Conservation (phyloP, 305 asterid species). For the Fraxinus latifolia region DNA sequence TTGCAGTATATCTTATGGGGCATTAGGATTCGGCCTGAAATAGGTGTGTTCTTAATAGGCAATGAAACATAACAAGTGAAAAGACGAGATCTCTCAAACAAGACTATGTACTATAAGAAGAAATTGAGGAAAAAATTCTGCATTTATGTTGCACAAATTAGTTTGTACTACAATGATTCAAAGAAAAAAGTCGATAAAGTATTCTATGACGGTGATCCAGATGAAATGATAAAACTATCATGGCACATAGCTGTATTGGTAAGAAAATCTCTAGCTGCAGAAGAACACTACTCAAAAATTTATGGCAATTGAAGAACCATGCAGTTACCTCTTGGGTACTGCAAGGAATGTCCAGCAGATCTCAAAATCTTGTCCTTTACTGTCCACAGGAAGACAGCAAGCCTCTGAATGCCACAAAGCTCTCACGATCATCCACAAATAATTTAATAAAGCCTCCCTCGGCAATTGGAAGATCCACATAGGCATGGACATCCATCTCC, state of each 20-base stretch:
- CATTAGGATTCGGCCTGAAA: not conserved
- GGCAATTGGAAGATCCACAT: conserved; percentile 85
- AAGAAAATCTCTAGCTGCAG: not conserved
- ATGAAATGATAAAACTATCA: not conserved
- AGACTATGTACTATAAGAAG: not conserved
- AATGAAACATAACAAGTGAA: not conserved
- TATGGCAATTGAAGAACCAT: not conserved
- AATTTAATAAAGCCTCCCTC: conserved; percentile 70
- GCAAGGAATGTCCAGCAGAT: not conserved
- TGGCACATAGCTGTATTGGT: not conserved
- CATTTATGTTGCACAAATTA: not conserved
- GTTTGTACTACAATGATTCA: not conserved
- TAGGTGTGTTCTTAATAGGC: not conserved
- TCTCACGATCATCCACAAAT: not conserved
- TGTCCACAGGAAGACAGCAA: not conserved
- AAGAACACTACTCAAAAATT: not conserved
- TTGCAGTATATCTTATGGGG: not conserved
- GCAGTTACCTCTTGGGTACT: not conserved
- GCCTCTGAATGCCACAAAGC: not conserved
- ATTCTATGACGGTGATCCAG: not conserved
- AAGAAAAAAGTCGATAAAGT: not conserved
- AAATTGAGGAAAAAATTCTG: not conserved
- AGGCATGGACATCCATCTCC: conserved; percentile 78
- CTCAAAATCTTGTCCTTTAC: not conserved
- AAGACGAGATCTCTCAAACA: not conserved